These are phyloP conservation scores for Ochromonas danica DNA, from an alignment of 108 stramenopile genomes.

Conservation along the genomic window DNA sequence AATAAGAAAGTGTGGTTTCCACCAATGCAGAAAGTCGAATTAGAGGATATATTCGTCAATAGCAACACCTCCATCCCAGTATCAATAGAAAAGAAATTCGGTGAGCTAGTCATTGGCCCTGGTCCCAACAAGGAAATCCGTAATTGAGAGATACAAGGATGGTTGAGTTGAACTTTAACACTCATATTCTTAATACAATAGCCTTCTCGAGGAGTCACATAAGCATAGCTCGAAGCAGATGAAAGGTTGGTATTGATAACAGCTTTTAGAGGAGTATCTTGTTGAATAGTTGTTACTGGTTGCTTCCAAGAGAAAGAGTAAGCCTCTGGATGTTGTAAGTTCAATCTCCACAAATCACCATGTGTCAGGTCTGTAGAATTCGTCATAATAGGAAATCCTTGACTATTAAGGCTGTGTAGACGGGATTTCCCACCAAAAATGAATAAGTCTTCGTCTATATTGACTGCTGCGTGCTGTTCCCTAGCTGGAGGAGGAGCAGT, in stretches of 20 bases:
- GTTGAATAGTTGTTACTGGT: too few species aligned
- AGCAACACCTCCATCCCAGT: not conserved
- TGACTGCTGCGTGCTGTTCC: constrained; percentile 2
- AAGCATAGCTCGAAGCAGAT: too few species aligned
- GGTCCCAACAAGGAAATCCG: constrained; percentile 2
- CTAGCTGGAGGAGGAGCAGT: not conserved
- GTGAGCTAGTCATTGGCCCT: not conserved
- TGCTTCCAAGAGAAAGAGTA: too few species aligned
- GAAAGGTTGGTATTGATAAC: too few species aligned
- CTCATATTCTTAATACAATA: too few species aligned
- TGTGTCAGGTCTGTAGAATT: too few species aligned
- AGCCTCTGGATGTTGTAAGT: too few species aligned
- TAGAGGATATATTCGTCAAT: not conserved
- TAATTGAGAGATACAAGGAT: constrained; percentile 6
- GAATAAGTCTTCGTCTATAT: not conserved
- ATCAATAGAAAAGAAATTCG: not conserved
- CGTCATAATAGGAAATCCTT: too few species aligned
- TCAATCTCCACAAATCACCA: too few species aligned
- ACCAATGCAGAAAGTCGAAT: not conserved
- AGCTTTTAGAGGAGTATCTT: too few species aligned
- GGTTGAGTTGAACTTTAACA: too few species aligned
- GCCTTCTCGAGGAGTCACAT: too few species aligned
- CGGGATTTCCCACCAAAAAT: constrained; percentile 17
- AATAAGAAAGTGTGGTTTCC: constrained; percentile 3
- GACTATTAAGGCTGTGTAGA: not conserved